Percentiles rank a stretch among this genome's conserved stretches.
phyloP scores from a whole-genome alignment of 345 rosid species.

The Dipteronia sinensis region DNA sequence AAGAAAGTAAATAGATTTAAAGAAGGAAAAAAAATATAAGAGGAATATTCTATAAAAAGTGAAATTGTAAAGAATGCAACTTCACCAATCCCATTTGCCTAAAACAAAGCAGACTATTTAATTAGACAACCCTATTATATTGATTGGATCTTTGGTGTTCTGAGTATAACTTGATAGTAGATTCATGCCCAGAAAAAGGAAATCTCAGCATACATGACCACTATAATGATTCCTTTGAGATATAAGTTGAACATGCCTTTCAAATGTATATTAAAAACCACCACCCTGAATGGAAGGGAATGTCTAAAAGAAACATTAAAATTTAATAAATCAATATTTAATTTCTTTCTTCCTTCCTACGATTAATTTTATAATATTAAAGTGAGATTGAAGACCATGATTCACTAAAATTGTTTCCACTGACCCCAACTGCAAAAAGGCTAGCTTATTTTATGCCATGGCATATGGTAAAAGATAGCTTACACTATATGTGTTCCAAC shows the following conservation, averaged over 20 bases:
- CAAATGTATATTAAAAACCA: background rate
- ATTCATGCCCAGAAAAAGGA: background rate
- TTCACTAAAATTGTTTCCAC: constrained; percentile 3
- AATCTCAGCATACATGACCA: background rate
- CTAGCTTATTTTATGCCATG: constrained; percentile 1
- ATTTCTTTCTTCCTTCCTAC: background rate
- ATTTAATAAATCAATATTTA: background rate
- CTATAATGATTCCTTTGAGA: background rate
- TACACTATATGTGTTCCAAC: constrained; percentile 92
- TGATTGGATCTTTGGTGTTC: background rate
- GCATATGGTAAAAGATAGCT: constrained; percentile 28
- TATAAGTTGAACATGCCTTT: background rate
- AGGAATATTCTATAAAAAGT: background rate
- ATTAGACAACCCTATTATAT: background rate
- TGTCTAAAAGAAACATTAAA: background rate
- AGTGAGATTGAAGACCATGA: constrained; percentile 3
- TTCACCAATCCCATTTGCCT: background rate
- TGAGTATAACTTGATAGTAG: background rate
- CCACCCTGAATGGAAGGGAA: background rate
- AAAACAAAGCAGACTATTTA: background rate
- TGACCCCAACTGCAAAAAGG: background rate
- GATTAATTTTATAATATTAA: background rate
- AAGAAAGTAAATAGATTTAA: background rate
- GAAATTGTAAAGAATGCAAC: background rate
- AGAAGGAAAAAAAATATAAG: background rate